Evolutionary conservation across 2,329 filamentous ascomycete genomes (phyloP).

Genomic region (Diaporthe australafricana): DNA sequence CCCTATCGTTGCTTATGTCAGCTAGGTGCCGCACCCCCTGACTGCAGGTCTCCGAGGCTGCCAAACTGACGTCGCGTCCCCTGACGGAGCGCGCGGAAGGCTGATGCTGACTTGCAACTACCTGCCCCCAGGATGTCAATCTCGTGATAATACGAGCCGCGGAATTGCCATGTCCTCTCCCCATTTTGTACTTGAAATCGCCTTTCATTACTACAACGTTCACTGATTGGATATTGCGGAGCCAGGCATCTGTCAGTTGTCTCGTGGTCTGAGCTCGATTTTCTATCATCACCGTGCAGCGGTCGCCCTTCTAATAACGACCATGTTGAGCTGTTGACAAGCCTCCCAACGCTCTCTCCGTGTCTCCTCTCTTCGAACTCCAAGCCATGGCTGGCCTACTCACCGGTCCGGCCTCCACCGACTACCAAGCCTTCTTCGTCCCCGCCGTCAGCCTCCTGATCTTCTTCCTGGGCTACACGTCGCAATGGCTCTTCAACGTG

Average conservation of each 20-base stretch:
- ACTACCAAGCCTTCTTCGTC: conserved; percentile 71
- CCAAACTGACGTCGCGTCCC: conserved; percentile 14
- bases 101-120: not conserved
- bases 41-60: not conserved
- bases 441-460: conserved; percentile 76
- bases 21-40: too few species aligned
- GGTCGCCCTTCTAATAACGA: not conserved
- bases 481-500: conserved; percentile 76
- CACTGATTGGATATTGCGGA: not conserved
- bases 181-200: not conserved
- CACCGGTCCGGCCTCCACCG: conserved; percentile 53
- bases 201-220: too few species aligned
- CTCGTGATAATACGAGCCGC: conserved; percentile 9
- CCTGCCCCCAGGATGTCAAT: not conserved
- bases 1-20: too few species aligned
- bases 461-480: conserved; percentile 76
- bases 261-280: too few species aligned
- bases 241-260: not conserved
- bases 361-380: not conserved
- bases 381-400: conserved; percentile 38
- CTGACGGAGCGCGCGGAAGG: conserved; percentile 7
- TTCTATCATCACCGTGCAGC: not conserved
- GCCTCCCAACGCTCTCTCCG: not conserved
- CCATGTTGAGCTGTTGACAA: conserved; percentile 23
- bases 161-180: not conserved